Conservation (phyloP, 768 basidiomycete genomes). For the Leccinum broughii region DNA sequence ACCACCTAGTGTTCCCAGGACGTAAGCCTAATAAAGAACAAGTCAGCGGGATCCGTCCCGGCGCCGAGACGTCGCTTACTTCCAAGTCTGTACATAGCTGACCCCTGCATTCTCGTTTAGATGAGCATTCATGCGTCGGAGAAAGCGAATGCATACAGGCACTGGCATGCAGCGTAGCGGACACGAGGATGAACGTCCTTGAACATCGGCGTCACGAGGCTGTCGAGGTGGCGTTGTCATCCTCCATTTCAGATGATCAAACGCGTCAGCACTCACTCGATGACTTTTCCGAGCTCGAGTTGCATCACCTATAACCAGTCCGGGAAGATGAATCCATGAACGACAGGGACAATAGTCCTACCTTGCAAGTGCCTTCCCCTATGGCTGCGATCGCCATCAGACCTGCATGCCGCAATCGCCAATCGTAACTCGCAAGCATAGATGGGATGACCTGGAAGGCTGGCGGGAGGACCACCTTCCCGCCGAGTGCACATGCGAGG, state of each 20-base stretch:
- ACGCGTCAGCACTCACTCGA: slow-evolving; percentile 55
- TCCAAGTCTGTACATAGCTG: slow-evolving; percentile 90
- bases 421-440: slow-evolving; percentile 80
- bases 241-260: slow-evolving; percentile 1
- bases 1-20: no score
- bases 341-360: slow-evolving; percentile 22
- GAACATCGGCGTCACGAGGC: slow-evolving; percentile 77
- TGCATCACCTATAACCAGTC: slow-evolving; percentile 58
- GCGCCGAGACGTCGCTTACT: slow-evolving; percentile 39
- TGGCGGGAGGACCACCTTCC: slow-evolving; percentile 70
- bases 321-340: slow-evolving; percentile 1
- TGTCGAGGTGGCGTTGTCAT: slow-evolving; percentile 25
- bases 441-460: slow-evolving; percentile 83
- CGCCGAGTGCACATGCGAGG: slow-evolving; percentile 77
- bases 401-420: slow-evolving; percentile 83
- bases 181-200: slow-evolving; percentile 75
- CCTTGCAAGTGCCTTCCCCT: slow-evolving; percentile 80
- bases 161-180: slow-evolving; percentile 80
- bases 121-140: slow-evolving; percentile 1
- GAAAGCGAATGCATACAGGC: slow-evolving; percentile 53
- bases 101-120: slow-evolving; percentile 47
- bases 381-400: slow-evolving; percentile 86
- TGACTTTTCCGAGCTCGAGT: slow-evolving; percentile 77
- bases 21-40: no score
- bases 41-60: background rate